These are phyloP conservation scores for Baorangia bicolor DNA, from an alignment of 768 basidiomycete species.

Conservation along the genomic window DNA sequence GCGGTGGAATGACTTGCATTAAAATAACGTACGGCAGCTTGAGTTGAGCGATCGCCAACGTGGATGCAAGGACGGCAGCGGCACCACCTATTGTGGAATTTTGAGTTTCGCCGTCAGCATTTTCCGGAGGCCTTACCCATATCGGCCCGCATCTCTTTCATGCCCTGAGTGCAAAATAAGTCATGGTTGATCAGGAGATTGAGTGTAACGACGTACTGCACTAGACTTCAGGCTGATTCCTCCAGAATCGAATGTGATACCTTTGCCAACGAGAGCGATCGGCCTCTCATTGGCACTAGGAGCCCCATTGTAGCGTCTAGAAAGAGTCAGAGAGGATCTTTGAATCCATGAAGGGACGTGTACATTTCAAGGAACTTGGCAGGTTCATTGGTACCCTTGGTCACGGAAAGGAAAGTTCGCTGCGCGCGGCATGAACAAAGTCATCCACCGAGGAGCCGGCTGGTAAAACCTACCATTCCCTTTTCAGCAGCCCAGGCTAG, in stretches of 20 bases:
- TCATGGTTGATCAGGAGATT: not conserved
- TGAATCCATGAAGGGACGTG: conserved; percentile 8
- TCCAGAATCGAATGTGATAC: conserved; percentile 88
- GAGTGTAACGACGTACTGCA: conserved; percentile 42
- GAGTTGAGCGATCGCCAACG: conserved; percentile 78
- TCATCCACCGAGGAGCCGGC: not conserved
- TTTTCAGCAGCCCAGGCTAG: conserved; percentile 80
- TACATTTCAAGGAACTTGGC: conserved; percentile 87
- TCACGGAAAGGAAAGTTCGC: conserved; percentile 86
- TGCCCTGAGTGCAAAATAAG: conserved; percentile 44
- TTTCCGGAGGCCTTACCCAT: conserved; percentile 58
- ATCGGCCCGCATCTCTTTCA: conserved; percentile 85
- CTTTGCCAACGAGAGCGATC: conserved; percentile 80
- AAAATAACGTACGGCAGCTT: conserved; percentile 61
- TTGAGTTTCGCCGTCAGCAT: not conserved
- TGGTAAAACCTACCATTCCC: conserved; percentile 61
- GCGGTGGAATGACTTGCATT: not conserved
- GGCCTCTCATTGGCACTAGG: conserved; percentile 54
- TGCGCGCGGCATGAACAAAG: conserved; percentile 23
- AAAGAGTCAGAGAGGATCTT: not conserved
- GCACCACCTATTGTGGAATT: conserved; percentile 56
- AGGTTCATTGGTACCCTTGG: conserved; percentile 78
- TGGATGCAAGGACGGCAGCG: conserved; percentile 70
- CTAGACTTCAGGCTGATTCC: conserved; percentile 85
- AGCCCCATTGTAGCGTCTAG: conserved; percentile 81